These are phyloP conservation scores for Aciculosporium take DNA, from an alignment of 2,329 filamentous ascomycete genomes.

Conservation along the genomic window DNA sequence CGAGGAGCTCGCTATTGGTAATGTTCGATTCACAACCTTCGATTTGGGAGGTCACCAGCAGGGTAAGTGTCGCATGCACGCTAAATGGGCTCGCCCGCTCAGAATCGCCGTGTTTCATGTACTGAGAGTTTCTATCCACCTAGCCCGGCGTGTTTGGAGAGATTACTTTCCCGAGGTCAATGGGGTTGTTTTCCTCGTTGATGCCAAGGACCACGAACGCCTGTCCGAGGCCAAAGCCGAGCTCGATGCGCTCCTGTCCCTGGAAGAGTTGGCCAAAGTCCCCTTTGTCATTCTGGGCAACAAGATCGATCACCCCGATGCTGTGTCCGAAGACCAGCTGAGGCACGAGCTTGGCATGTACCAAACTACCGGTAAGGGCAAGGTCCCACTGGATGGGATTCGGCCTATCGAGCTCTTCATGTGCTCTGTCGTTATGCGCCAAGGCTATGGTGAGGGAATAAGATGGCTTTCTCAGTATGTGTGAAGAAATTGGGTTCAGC, in stretches of 20 bases:
- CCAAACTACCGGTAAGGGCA: constrained; percentile 93
- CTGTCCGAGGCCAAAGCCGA: constrained; percentile 91
- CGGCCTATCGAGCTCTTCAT: constrained; percentile 95
- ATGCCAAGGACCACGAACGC: constrained; percentile 93
- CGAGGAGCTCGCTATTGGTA: constrained; percentile 84
- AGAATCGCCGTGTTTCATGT: not conserved
- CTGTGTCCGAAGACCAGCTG: constrained; percentile 89
- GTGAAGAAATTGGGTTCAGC: constrained; percentile 28
- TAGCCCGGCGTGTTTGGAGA: constrained; percentile 85
- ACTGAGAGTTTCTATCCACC: constrained; percentile 9
- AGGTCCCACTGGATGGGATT: constrained; percentile 82
- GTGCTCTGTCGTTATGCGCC: constrained; percentile 97
- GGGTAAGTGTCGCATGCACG: constrained; percentile 33
- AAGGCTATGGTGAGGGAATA: constrained; percentile 85
- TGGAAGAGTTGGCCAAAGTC: constrained; percentile 94
- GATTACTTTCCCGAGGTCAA: constrained; percentile 95
- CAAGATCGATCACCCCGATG: constrained; percentile 98
- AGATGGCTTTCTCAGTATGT: constrained; percentile 89
- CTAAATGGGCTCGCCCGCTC: not conserved
- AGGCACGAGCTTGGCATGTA: constrained; percentile 84
- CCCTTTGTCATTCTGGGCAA: constrained; percentile 94
- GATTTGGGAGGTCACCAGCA: constrained; percentile 90
- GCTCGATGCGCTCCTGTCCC: constrained; percentile 84
- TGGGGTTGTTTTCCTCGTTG: constrained; percentile 94
- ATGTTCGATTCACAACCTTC: constrained; percentile 89